A percentile compares a stretch with the other conserved stretches of the same genome.
phyloP scores from a whole-genome alignment of 805 yeast species.

The Hanseniaspora occidentalis region DNA sequence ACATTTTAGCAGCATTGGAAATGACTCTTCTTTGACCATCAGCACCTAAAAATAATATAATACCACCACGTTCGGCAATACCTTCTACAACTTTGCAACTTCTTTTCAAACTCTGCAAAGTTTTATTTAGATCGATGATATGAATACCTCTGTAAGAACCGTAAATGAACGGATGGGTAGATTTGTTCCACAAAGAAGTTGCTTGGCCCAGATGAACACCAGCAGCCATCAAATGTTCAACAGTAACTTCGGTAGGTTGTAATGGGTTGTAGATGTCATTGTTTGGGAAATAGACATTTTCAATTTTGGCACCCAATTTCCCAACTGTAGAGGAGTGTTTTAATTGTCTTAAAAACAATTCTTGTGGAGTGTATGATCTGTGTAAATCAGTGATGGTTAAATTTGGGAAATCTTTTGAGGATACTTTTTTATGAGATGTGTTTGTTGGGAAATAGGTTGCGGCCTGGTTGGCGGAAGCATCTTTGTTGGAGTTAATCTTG shows the following conservation, averaged over 20 bases:
- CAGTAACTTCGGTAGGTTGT: conserved; percentile 41
- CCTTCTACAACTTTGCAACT: conserved; percentile 82
- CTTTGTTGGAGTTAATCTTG: conserved; percentile 5
- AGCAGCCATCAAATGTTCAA: conserved; percentile 69
- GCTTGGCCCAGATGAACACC: conserved; percentile 95
- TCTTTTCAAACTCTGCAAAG: conserved; percentile 59
- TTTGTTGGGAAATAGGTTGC: neutral
- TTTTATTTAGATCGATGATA: conserved; percentile 80
- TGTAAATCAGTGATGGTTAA: conserved; percentile 46
- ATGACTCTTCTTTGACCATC: conserved; percentile 66
- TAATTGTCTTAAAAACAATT: conserved; percentile 60
- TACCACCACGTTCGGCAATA: conserved; percentile 73
- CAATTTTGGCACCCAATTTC: conserved; percentile 43
- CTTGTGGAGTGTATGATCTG: conserved; percentile 66
- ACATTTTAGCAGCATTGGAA: conserved; percentile 65
- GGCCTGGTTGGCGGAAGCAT: neutral
- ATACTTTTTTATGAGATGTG: conserved; percentile 8
- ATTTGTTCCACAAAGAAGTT: conserved; percentile 62
- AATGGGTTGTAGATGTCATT: conserved; percentile 51
- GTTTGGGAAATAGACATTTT: conserved; percentile 51
- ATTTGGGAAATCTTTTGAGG: conserved; percentile 37
- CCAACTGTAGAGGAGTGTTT: conserved; percentile 45
- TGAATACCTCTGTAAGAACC: conserved; percentile 89
- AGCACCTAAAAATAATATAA: conserved; percentile 76
- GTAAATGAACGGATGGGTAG: conserved; percentile 74